Evolutionary conservation across 108 stramenopile genomes (phyloP).

Genomic region (Nitzschia inconspicua): DNA sequence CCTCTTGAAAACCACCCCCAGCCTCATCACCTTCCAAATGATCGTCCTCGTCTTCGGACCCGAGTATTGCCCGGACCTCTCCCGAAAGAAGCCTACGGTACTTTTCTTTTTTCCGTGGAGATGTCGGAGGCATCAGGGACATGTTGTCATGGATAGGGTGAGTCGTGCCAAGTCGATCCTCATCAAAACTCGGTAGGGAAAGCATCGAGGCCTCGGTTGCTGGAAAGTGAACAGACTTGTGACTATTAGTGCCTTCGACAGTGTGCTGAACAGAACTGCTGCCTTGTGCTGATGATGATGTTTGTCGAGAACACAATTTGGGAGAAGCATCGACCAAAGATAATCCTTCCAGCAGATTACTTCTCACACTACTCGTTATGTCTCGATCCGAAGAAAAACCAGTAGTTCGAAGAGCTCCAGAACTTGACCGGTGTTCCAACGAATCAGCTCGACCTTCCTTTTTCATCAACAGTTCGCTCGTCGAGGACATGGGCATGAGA

Average conservation of each 20-base stretch:
- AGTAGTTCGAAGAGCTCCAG: too few relatives aligned
- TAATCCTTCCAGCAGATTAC: too few relatives aligned
- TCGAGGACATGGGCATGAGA: conserved; percentile 4
- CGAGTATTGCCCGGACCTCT: conserved; percentile 13
- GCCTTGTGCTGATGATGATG: too few relatives aligned
- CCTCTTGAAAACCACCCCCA: too few relatives aligned
- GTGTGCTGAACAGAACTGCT: not conserved
- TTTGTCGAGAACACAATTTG: too few relatives aligned
- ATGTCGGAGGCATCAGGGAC: too few relatives aligned
- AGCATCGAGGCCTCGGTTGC: not conserved
- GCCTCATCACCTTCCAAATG: conserved; percentile 8
- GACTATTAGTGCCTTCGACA: not conserved
- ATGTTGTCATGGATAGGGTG: too few relatives aligned
- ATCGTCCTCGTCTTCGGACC: not conserved
- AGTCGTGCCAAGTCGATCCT: too few relatives aligned
- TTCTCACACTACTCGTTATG: not conserved
- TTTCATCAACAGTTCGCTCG: conserved; percentile 4
- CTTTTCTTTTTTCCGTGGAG: not conserved
- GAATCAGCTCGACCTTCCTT: not conserved
- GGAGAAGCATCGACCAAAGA: too few relatives aligned
- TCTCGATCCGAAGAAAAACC: not conserved
- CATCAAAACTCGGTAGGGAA: not conserved
- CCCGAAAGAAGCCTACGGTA: conserved; percentile 23
- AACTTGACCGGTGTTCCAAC: too few relatives aligned
- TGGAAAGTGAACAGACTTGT: too few relatives aligned